phyloP scores from a whole-genome alignment of 495 filamentous ascomycete genomes.

The Daldinia grandis region DNA sequence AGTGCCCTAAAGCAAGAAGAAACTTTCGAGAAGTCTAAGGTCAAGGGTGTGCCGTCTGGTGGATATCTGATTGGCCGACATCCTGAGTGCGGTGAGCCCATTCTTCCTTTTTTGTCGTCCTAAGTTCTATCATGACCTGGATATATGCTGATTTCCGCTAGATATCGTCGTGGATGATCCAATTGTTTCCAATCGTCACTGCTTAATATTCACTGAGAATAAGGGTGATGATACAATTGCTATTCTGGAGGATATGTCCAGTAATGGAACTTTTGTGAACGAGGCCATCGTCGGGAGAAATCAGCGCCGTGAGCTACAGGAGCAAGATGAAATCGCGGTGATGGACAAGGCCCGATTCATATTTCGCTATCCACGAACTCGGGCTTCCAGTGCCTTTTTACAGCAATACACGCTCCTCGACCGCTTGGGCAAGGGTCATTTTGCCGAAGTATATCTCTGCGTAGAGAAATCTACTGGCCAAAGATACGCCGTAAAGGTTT shows the following conservation, averaged over 20 bases:
- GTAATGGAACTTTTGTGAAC: slow-evolving; percentile 96
- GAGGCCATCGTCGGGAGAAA: slow-evolving; percentile 91
- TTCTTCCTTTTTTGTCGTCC: slow-evolving; percentile 1
- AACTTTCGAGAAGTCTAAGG: slow-evolving; percentile 64
- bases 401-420: slow-evolving; percentile 87
- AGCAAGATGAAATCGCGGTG: slow-evolving; percentile 89
- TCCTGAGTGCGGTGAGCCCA: slow-evolving; percentile 84
- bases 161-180: slow-evolving; percentile 81
- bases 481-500: slow-evolving; percentile 92
- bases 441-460: slow-evolving; percentile 93
- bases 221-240: slow-evolving; percentile 80
- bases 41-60: slow-evolving; percentile 68
- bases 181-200: slow-evolving; percentile 96
- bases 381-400: slow-evolving; percentile 77
- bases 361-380: slow-evolving; percentile 85
- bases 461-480: slow-evolving; percentile 84
- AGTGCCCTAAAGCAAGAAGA: slow-evolving; percentile 62
- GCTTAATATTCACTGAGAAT: slow-evolving; percentile 87
- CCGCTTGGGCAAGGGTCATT: slow-evolving; percentile 94
- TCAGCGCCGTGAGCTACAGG: slow-evolving; percentile 83
- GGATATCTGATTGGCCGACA: slow-evolving; percentile 94
- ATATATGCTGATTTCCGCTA: slow-evolving; percentile 49
- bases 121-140: neutral
- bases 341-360: slow-evolving; percentile 83
- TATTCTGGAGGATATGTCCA: slow-evolving; percentile 90